Base-by-base conservation (phyloP, 2,329 filamentous ascomycete genomes). In the Microcera coccophila region DNA sequence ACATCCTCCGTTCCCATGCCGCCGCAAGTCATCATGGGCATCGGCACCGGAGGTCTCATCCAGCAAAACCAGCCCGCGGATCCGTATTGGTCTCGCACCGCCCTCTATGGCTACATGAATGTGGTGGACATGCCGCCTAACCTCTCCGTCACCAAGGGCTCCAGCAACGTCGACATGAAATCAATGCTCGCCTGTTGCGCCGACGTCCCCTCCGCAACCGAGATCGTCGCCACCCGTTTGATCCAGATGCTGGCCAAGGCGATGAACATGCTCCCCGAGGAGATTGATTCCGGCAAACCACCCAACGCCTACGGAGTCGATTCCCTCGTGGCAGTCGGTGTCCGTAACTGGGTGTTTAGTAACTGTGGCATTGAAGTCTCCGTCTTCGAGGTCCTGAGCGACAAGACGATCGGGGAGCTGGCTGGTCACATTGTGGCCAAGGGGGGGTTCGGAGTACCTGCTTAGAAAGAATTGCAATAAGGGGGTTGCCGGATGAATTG, bases 1-100 rank as follows among this genome's bases (percentile, higher is more conserved):
- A 46, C 53, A 3, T 50, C 51, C 1, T 49, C 52, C 3, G 39
- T 58, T 4, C 40, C 40, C 4, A 62, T 70, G 24, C 75, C 75
- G 0, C 49, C 71, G 0, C 75, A 78, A 47, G 55, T 79, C 15
- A 63, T 75, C n/a, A 69, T 75, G 16, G 73, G 75, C 5, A 69
- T 78, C 11, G 75, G 76, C 10, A 78, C 75, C 1, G 76, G 76
- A 15, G 76, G 76, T 1, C 63, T 79, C 14, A 67, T 75, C 11
- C 59, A 60, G 4, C 76, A 79, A 50, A 79, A 77, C 55, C 62
- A 69, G 40, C 70, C 73, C 1, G 63, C 68, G 0, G 75, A 79
- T 45, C 74, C 76, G 1, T 79, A 76, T 58, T 79, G 75, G 75
- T 66, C 71, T 9, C 69, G 67, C 5, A 73, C 72, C 0, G 67